These are phyloP conservation scores for Lactarius akahatsu DNA, from an alignment of 768 basidiomycete genomes.

Conservation along the genomic window DNA sequence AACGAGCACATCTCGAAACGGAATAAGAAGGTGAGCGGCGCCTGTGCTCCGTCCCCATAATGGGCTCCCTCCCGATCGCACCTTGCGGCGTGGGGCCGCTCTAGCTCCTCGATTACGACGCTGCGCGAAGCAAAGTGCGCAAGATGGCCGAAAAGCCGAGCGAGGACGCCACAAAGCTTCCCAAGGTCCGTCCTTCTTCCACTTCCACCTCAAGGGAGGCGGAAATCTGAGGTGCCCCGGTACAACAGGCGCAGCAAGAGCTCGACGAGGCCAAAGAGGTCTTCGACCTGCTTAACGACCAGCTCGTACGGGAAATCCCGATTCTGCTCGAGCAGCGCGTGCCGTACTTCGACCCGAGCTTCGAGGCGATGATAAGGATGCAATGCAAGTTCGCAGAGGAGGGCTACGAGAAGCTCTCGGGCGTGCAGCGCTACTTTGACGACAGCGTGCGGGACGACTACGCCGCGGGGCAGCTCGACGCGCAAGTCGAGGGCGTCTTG, in stretches of 20 bases:
- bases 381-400: constrained; percentile 98
- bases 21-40: constrained; percentile 80
- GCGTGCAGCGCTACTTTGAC: constrained; percentile 90
- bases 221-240: too few species aligned
- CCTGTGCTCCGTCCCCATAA: constrained; percentile 2
- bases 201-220: not conserved
- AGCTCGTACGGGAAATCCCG: constrained; percentile 87
- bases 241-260: constrained; percentile 83
- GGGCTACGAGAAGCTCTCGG: constrained; percentile 94
- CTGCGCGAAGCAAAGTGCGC: constrained; percentile 85
- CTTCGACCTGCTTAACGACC: constrained; percentile 90
- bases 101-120: constrained; percentile 93
- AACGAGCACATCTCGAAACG: constrained; percentile 93
- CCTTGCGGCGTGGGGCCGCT: constrained; percentile 6
- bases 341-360: constrained; percentile 97
- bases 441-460: constrained; percentile 95
- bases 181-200: constrained; percentile 52
- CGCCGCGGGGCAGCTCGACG: constrained; percentile 92
- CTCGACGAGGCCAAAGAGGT: constrained; percentile 93
- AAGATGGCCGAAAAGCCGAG: constrained; percentile 90
- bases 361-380: constrained; percentile 98
- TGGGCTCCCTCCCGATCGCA: constrained; percentile 22
- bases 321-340: constrained; percentile 92
- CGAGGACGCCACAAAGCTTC: constrained; percentile 90
- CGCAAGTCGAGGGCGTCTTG: constrained; percentile 95